Evolutionary conservation across 1,284 basidiomycete species (phyloP), one percentile per base, ranked within the genome.

Genomic region (Agaricales sp.): DNA sequence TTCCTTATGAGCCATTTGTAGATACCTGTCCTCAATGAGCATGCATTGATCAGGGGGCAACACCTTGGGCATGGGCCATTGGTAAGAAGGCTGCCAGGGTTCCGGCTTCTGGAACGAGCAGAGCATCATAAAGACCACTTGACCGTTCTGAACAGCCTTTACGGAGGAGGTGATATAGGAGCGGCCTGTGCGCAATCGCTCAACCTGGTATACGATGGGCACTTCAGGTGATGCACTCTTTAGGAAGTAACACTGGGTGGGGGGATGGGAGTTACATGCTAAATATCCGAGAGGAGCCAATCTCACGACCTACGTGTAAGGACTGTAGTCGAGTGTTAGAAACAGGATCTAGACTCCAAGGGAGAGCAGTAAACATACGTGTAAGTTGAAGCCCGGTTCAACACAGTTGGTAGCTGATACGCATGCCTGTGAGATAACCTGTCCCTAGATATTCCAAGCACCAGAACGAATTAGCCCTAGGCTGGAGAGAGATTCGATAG

Each of bases 21-120:
- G 56, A 52, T 69, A 73, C 22, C 63, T 66, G 41, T 70, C 69
- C 54, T 79, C 75, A 53, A 85, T 80, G 20, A 78, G 69, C 51
- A 75, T 71, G 55, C 87, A 89, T 18, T 80, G 67, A 30, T 87
- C 79, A 0, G 82, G 79, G n/a, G 66, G 61, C 3, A 75, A 75
- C 2, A 82, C 74, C 1, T 62, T 48, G 0, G 84, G 85, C 72
- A 85, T 79, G 2, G 73, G 63, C 73, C 76, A 82, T 52, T 84
- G 80, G 56, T 80, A 69, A 12, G 66, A 63, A 2, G 79, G 82
- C 59, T 90, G 87, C 68, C 76, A 77, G 1, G 79, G 79, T 61
- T 93, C 88, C 1, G 88, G 86, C 35, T 74, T 70, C 53, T 92
- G 84, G 70, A 92, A 96, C 1, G 90, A 94, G 60, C 87, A 92